Conservation (phyloP, 805 yeast genomes). For the Cyberlindnera euphorbiiphila region DNA sequence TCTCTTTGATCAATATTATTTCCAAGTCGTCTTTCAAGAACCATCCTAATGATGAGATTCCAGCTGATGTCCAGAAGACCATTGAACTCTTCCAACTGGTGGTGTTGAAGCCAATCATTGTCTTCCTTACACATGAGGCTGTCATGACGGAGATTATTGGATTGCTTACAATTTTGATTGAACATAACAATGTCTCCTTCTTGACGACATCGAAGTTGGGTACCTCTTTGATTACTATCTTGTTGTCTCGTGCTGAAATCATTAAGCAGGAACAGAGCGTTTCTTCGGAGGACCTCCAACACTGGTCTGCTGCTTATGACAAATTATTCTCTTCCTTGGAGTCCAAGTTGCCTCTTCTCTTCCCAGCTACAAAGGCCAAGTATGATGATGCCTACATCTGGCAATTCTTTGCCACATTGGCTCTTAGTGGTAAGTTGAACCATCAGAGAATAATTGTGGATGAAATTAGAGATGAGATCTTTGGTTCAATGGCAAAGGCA, state of each 20-base stretch:
- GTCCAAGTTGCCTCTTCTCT: slow-evolving; percentile 69
- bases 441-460: slow-evolving; percentile 94
- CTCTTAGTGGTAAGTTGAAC: slow-evolving; percentile 83
- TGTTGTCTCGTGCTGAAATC: slow-evolving; percentile 87
- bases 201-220: slow-evolving; percentile 68
- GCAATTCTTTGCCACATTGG: slow-evolving; percentile 94
- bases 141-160: slow-evolving; percentile 76
- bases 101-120: slow-evolving; percentile 78
- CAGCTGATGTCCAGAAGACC: slow-evolving; percentile 51
- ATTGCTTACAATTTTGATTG: slow-evolving; percentile 63
- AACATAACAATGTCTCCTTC: slow-evolving; percentile 61
- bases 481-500: slow-evolving; percentile 79
- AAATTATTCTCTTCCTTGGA: slow-evolving; percentile 75
- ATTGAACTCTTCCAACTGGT: slow-evolving; percentile 78
- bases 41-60: slow-evolving; percentile 47
- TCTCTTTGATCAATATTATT: slow-evolving; percentile 75
- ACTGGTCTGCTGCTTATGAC: slow-evolving; percentile 81
- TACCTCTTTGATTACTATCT: slow-evolving; percentile 80
- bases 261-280: slow-evolving; percentile 75
- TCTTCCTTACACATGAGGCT: slow-evolving; percentile 72
- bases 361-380: slow-evolving; percentile 62
- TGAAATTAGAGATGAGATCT: slow-evolving; percentile 89
- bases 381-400: slow-evolving; percentile 59
- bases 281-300: slow-evolving; percentile 37
- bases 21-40: slow-evolving; percentile 75